These are phyloP conservation scores for Uronychia setigera DNA, from an alignment of 73 alveolate species.

Conservation along the genomic window DNA sequence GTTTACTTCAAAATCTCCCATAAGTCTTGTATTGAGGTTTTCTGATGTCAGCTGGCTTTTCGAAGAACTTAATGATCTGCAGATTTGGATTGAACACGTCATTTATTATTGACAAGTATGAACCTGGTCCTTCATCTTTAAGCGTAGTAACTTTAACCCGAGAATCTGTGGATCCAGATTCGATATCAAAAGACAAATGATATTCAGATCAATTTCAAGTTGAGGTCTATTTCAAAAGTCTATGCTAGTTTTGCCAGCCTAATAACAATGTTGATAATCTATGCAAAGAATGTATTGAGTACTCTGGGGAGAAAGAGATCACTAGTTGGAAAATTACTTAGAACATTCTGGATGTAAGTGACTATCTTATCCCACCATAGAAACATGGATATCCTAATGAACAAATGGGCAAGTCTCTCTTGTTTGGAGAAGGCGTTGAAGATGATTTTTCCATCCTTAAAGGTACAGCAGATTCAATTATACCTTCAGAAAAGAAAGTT, in stretches of 20 bases:
- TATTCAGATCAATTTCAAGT: slow-evolving; percentile 35
- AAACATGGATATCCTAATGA: slow-evolving; percentile 8
- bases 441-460: background rate
- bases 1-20: slow-evolving; percentile 24
- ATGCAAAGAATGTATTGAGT: slow-evolving; percentile 16
- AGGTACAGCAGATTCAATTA: background rate
- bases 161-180: slow-evolving; percentile 63
- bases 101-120: slow-evolving; percentile 54
- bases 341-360: slow-evolving; percentile 26
- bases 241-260: slow-evolving; percentile 25
- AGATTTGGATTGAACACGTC: slow-evolving; percentile 73
- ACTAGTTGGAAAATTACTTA: slow-evolving; percentile 24
- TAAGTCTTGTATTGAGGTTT: slow-evolving; percentile 1
- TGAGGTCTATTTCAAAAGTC: slow-evolving; percentile 29
- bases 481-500: background rate
- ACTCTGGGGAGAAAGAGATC: slow-evolving; percentile 27
- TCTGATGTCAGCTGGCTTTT: slow-evolving; percentile 6
- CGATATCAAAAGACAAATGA: slow-evolving; percentile 46
- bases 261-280: slow-evolving; percentile 3
- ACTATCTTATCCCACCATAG: background rate
- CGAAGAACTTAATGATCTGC: slow-evolving; percentile 54
- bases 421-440: background rate
- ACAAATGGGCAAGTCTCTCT: slow-evolving; percentile 7
- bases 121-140: slow-evolving; percentile 11
- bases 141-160: background rate